A percentile compares a stretch with the other conserved stretches of the same genome.
Conservation (phyloP, 139 green algal genomes). For the Micromonas commoda region DNA sequence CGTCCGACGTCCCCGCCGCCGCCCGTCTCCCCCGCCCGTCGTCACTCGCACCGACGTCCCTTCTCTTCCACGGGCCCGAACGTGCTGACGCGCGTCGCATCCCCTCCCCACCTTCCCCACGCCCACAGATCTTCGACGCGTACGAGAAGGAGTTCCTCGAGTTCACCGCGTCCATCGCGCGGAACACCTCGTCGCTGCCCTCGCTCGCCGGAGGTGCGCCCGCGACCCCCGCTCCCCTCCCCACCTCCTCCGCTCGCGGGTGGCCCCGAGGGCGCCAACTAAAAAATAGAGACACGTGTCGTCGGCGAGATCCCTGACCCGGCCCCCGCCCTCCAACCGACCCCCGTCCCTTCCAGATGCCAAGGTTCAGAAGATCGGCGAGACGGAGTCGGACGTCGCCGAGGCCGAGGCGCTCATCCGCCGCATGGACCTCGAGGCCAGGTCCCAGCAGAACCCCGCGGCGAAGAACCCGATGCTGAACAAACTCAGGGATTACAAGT, state of each 20-base stretch:
- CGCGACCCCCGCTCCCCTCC: not conserved
- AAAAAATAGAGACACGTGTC: no score
- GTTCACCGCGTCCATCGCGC: not conserved
- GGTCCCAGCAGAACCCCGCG: conserved; percentile 5
- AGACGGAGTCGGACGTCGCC: conserved; percentile 22
- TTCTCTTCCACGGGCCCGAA: not conserved
- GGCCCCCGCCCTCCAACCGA: not conserved
- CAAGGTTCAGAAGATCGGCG: conserved; percentile 24
- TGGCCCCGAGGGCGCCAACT: no score
- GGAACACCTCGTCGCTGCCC: conserved; percentile 12
- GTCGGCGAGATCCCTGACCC: not conserved
- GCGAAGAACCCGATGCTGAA: conserved; percentile 24
- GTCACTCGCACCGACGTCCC: not conserved
- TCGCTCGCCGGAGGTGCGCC: conserved; percentile 3
- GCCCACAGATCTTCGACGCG: conserved; percentile 1
- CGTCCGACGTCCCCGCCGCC: no score
- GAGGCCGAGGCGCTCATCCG: conserved; percentile 31
- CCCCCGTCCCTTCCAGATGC: not conserved
- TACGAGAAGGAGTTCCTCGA: conserved; percentile 26
- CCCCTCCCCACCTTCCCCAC: not conserved
- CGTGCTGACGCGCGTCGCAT: not conserved
- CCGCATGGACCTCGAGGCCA: conserved; percentile 37
- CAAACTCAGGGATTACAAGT: conserved; percentile 36
- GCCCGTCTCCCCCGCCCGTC: no score
- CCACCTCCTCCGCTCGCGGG: no score